A percentile compares a stretch with the other conserved stretches of the same genome.
These are phyloP conservation scores for Ceratobasidium sp. DNA, from an alignment of 1,284 basidiomycete species.

Conservation along the genomic window DNA sequence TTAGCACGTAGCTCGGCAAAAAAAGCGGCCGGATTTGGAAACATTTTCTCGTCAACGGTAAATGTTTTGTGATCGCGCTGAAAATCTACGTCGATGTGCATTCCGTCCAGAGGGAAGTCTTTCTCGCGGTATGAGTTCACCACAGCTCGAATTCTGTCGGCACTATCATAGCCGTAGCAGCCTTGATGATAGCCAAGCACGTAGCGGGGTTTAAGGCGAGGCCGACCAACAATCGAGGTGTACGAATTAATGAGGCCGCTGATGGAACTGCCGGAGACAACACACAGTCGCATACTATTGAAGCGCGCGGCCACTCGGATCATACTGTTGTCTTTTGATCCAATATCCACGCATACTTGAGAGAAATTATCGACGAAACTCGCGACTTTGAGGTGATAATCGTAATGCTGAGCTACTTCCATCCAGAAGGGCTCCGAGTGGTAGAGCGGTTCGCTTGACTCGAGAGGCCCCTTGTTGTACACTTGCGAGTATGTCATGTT, in stretches of 20 bases:
- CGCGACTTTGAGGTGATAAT: slow-evolving; percentile 20
- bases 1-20: slow-evolving; percentile 6
- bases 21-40: neutral
- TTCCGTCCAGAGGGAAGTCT: slow-evolving; percentile 32
- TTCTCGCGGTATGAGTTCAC: slow-evolving; percentile 14
- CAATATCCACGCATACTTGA: slow-evolving; percentile 40
- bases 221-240: slow-evolving; percentile 38
- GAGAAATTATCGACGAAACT: slow-evolving; percentile 42
- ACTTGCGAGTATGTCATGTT: slow-evolving; percentile 38
- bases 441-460: slow-evolving; percentile 41
- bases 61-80: slow-evolving; percentile 39
- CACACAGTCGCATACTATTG: slow-evolving; percentile 33
- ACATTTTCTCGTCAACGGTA: slow-evolving; percentile 28
- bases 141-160: slow-evolving; percentile 17
- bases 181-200: slow-evolving; percentile 42
- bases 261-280: slow-evolving; percentile 13
- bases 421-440: slow-evolving; percentile 42
- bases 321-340: slow-evolving; percentile 27
- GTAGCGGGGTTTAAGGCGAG: slow-evolving; percentile 41
- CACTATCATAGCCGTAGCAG: slow-evolving; percentile 38
- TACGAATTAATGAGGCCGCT: slow-evolving; percentile 36
- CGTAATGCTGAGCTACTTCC: slow-evolving; percentile 28
- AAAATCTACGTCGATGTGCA: slow-evolving; percentile 42
- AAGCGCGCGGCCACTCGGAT: slow-evolving; percentile 32
- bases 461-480: slow-evolving; percentile 32